A percentile compares a stretch with the other conserved stretches of the same genome.
Evolutionary conservation across 2,329 filamentous ascomycete species (phyloP).

Genomic region (Phoma sp.): DNA sequence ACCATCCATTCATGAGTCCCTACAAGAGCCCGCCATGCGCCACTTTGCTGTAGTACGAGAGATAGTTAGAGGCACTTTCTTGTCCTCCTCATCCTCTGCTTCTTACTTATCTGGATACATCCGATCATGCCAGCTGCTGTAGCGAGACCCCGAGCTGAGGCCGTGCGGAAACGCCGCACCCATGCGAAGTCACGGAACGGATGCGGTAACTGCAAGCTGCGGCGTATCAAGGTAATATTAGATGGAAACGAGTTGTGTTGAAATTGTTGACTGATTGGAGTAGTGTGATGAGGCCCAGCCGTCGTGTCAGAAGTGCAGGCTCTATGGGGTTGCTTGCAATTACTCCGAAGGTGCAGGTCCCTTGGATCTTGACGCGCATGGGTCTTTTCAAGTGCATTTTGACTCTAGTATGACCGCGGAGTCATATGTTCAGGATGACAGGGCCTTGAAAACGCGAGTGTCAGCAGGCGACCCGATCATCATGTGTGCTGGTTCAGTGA

Average conservation of each 20-base stretch:
- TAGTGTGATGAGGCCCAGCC: constrained; percentile 62
- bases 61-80: background rate
- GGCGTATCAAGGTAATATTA: constrained; percentile 57
- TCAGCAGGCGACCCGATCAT: background rate
- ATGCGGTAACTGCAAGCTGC: constrained; percentile 63
- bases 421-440: background rate
- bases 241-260: no score
- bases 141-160: constrained; percentile 13
- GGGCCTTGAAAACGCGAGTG: background rate
- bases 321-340: constrained; percentile 57
- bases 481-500: background rate
- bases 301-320: constrained; percentile 55
- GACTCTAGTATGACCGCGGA: background rate
- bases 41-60: background rate
- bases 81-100: background rate
- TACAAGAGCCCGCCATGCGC: background rate
- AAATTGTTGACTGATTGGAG: constrained; percentile 1
- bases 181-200: constrained; percentile 62
- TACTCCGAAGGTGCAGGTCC: constrained; percentile 47
- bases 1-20: background rate
- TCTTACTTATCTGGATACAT: background rate
- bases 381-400: constrained; percentile 33
- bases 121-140: constrained; percentile 24
- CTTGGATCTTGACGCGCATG: constrained; percentile 42
- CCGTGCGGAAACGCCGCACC: constrained; percentile 30